These are phyloP conservation scores for Lasiosphaeriaceae sp. DNA, from an alignment of 495 filamentous ascomycete genomes.

Conservation along the genomic window DNA sequence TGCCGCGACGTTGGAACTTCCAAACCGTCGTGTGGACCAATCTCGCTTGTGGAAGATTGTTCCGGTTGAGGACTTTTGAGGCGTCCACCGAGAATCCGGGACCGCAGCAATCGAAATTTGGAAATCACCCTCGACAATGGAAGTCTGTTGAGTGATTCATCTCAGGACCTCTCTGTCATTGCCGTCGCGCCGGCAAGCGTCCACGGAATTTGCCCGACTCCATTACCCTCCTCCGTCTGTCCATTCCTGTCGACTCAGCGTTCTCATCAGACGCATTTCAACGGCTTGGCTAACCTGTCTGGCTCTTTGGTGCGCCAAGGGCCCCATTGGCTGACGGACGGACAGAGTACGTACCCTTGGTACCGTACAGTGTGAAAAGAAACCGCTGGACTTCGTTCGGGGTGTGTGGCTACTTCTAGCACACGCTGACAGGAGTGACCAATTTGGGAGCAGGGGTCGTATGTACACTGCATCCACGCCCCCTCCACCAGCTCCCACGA, in stretches of 20 bases:
- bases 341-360: not conserved
- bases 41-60: constrained; percentile 30
- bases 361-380: constrained; percentile 11
- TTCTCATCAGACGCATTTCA: too few species aligned
- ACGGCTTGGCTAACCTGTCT: too few species aligned
- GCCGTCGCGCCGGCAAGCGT: not conserved
- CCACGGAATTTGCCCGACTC: not conserved
- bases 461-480: constrained; percentile 7
- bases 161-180: too few species aligned
- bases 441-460: constrained; percentile 8
- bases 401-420: constrained; percentile 11
- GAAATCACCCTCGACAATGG: constrained; percentile 7
- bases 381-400: constrained; percentile 3
- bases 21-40: constrained; percentile 19
- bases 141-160: constrained; percentile 19
- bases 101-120: constrained; percentile 16
- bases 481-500: constrained; percentile 15
- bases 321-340: too few species aligned
- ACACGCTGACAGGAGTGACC: constrained; percentile 9
- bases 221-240: not conserved
- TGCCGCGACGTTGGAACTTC: constrained; percentile 18
- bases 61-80: constrained; percentile 14
- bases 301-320: too few species aligned
- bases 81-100: constrained; percentile 21
- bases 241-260: not conserved